These are phyloP conservation scores for Leccinum broughii DNA, from an alignment of 768 basidiomycete genomes.

Conservation along the genomic window DNA sequence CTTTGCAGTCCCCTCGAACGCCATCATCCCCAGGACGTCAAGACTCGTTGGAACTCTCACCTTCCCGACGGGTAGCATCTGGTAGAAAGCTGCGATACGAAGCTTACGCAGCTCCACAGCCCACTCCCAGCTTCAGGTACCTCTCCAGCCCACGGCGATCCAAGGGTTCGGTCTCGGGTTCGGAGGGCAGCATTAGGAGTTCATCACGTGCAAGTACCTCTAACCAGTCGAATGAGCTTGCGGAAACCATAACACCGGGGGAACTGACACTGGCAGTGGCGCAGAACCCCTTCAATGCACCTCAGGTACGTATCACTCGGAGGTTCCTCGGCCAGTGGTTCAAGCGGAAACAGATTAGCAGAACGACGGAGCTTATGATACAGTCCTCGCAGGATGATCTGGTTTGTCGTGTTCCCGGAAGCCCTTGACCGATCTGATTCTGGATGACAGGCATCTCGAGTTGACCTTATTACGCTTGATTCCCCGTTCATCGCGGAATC, in stretches of 20 bases:
- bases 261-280: slow-evolving; percentile 32
- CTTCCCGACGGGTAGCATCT: slow-evolving; percentile 32
- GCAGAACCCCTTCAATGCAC: slow-evolving; percentile 13
- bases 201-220: slow-evolving; percentile 29
- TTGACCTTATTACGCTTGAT: slow-evolving; percentile 74
- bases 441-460: slow-evolving; percentile 32
- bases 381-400: slow-evolving; percentile 17
- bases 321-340: slow-evolving; percentile 2
- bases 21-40: slow-evolving; percentile 17
- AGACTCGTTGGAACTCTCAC: slow-evolving; percentile 16
- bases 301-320: slow-evolving; percentile 21
- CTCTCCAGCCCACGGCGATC: slow-evolving; percentile 31
- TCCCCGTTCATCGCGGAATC: slow-evolving; percentile 63
- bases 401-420: slow-evolving; percentile 16
- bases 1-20: slow-evolving; percentile 12
- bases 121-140: slow-evolving; percentile 45
- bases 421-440: slow-evolving; percentile 14
- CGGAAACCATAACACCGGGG: slow-evolving; percentile 32
- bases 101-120: slow-evolving; percentile 66
- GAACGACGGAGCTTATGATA: not conserved
- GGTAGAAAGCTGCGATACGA: slow-evolving; percentile 61
- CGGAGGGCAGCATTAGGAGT: slow-evolving; percentile 33
- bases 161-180: slow-evolving; percentile 40
- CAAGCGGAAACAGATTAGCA: slow-evolving; percentile 13
- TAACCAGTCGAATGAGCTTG: slow-evolving; percentile 27